Percentiles rank a stretch among this genome's conserved stretches.
Evolutionary conservation across 345 rosid species (phyloP).

Genomic region (Clarkia xantiana): DNA sequence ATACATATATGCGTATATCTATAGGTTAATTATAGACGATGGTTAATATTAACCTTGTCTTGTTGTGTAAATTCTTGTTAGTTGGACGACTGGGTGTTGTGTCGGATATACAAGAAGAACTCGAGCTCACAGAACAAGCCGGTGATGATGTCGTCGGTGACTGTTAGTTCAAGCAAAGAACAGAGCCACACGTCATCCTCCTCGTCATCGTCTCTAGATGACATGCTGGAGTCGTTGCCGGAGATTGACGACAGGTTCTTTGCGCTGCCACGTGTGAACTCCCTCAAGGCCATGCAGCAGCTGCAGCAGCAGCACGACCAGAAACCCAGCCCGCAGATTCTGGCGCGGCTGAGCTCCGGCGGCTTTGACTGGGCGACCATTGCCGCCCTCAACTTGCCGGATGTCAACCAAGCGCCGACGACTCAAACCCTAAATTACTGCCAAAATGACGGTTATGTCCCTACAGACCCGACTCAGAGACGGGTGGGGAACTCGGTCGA

Average conservation of each 20-base stretch:
- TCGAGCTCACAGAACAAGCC: constrained; percentile 38
- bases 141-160: constrained; percentile 10
- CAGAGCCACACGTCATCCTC: constrained; percentile 51
- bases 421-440: constrained; percentile 17
- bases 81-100: constrained; percentile 96
- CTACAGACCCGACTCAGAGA: constrained; percentile 15
- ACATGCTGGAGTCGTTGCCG: constrained; percentile 59
- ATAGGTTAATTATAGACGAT: not conserved
- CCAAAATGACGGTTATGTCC: constrained; percentile 16
- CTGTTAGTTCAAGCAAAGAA: constrained; percentile 34
- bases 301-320: constrained; percentile 18
- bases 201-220: constrained; percentile 65
- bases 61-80: constrained; percentile 9
- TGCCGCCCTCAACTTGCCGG: constrained; percentile 34
- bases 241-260: constrained; percentile 39
- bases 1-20: too few relatives aligned
- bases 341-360: constrained; percentile 16
- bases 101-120: constrained; percentile 81
- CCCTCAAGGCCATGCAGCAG: constrained; percentile 24
- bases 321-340: constrained; percentile 17
- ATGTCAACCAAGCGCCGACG: constrained; percentile 17
- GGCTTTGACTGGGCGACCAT: constrained; percentile 74
- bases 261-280: constrained; percentile 33
- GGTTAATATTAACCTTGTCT: not conserved
- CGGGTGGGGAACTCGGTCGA: constrained; percentile 14